Percentiles rank a stretch among this genome's conserved stretches.
phyloP scores from a whole-genome alignment of 345 rosid genomes.

The Anacardium occidentale region DNA sequence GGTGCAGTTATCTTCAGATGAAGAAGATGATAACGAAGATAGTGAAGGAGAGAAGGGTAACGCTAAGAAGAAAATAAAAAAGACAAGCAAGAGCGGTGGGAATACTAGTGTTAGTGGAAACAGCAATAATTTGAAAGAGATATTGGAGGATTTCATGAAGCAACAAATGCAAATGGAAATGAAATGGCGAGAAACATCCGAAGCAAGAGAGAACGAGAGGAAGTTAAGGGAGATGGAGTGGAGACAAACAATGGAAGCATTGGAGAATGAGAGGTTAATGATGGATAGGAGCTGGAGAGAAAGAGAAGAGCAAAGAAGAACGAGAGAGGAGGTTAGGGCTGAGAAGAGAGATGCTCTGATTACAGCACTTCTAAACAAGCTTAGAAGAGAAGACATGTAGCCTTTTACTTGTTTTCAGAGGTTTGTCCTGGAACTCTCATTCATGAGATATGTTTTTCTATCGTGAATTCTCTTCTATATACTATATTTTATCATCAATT shows the following conservation, averaged over 20 bases:
- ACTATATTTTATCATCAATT: background rate
- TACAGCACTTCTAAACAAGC: conserved; percentile 68
- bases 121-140: conserved; percentile 40
- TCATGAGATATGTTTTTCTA: conserved; percentile 20
- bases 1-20: conserved; percentile 63
- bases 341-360: conserved; percentile 86
- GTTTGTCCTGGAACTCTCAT: conserved; percentile 32
- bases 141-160: conserved; percentile 76
- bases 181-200: conserved; percentile 85
- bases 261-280: conserved; percentile 84
- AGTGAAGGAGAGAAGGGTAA: conserved; percentile 41
- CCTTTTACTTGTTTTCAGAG: conserved; percentile 22
- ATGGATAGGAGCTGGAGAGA: conserved; percentile 89
- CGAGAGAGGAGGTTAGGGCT: conserved; percentile 91
- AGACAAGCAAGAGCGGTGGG: conserved; percentile 26
- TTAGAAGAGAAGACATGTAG: conserved; percentile 53
- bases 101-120: conserved; percentile 18
- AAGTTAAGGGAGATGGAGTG: conserved; percentile 79
- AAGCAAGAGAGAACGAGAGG: conserved; percentile 74
- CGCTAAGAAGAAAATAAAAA: conserved; percentile 49
- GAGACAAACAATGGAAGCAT: conserved; percentile 75
- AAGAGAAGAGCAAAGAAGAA: conserved; percentile 82
- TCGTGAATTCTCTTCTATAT: conserved; percentile 16
- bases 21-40: conserved; percentile 67
- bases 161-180: conserved; percentile 75